These are phyloP conservation scores for Cordyceps farinosa DNA, from an alignment of 2,329 filamentous ascomycete genomes.

Conservation along the genomic window DNA sequence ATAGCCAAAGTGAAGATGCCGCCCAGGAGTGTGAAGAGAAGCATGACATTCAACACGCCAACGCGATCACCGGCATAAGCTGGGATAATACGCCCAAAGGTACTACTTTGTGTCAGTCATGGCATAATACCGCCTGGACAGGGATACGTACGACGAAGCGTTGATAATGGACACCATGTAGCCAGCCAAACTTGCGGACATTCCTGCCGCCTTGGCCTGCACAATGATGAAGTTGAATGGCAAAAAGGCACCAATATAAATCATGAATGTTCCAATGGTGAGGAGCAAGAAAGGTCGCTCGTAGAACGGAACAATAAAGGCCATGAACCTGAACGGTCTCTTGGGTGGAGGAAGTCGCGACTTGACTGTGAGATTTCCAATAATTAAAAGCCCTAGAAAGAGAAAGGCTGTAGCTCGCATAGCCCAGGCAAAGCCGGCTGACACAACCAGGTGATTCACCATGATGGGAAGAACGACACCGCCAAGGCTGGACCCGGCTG, in stretches of 20 bases:
- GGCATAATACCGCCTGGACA: background rate
- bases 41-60: slow-evolving; percentile 58
- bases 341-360: slow-evolving; percentile 38
- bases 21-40: slow-evolving; percentile 53
- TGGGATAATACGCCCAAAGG: slow-evolving; percentile 1
- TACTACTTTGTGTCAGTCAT: background rate
- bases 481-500: slow-evolving; percentile 53
- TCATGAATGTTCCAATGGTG: slow-evolving; percentile 23
- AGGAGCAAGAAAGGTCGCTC: slow-evolving; percentile 38
- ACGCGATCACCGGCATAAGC: background rate
- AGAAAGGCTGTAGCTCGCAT: slow-evolving; percentile 59
- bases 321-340: slow-evolving; percentile 35
- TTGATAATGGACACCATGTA: slow-evolving; percentile 13
- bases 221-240: slow-evolving; percentile 12
- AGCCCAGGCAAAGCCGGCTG: slow-evolving; percentile 41
- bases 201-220: slow-evolving; percentile 6
- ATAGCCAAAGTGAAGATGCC: slow-evolving; percentile 40
- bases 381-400: slow-evolving; percentile 36
- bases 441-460: slow-evolving; percentile 24
- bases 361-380: slow-evolving; percentile 33
- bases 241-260: slow-evolving; percentile 23
- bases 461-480: slow-evolving; percentile 44
- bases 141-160: background rate
- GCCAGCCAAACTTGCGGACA: background rate
- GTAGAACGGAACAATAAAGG: slow-evolving; percentile 41